These are phyloP conservation scores for Thymus mandschuricus DNA, from an alignment of 257 asterid genomes.

Conservation along the genomic window DNA sequence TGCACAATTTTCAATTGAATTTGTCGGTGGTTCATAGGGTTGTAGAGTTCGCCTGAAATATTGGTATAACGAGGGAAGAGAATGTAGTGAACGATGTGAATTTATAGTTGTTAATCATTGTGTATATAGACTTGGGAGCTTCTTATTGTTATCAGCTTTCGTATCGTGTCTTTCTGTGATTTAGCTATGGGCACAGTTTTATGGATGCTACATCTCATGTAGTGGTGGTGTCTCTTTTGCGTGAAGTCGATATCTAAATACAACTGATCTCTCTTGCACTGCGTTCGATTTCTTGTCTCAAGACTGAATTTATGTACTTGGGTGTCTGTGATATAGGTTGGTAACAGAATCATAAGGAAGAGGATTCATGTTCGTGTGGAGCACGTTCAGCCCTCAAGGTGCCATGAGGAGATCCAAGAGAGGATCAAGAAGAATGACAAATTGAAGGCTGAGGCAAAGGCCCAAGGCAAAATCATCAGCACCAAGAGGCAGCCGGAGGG, in stretches of 20 bases:
- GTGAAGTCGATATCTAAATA: not conserved
- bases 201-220: too few relatives aligned
- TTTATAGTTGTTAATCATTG: too few relatives aligned
- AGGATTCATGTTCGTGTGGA: slow-evolving; percentile 85
- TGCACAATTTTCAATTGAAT: too few relatives aligned
- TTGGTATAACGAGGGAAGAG: too few relatives aligned
- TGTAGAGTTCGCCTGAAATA: too few relatives aligned
- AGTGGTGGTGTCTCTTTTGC: not conserved
- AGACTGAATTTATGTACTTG: not conserved
- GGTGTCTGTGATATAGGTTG: slow-evolving; percentile 50
- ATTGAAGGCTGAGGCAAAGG: slow-evolving; percentile 72
- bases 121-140: too few relatives aligned
- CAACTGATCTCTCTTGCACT: not conserved
- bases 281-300: not conserved
- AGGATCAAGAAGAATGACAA: slow-evolving; percentile 66
- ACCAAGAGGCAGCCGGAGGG: slow-evolving; percentile 86
- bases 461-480: slow-evolving; percentile 70
- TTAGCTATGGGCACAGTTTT: too few relatives aligned
- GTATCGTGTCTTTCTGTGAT: too few relatives aligned
- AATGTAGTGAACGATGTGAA: too few relatives aligned
- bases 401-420: slow-evolving; percentile 63
- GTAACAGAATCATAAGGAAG: slow-evolving; percentile 71
- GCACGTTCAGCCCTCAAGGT: slow-evolving; percentile 78
- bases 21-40: too few relatives aligned
- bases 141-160: too few relatives aligned